Base-by-base conservation (phyloP, 805 yeast genomes). In the Barnettozyma vustinii region DNA sequence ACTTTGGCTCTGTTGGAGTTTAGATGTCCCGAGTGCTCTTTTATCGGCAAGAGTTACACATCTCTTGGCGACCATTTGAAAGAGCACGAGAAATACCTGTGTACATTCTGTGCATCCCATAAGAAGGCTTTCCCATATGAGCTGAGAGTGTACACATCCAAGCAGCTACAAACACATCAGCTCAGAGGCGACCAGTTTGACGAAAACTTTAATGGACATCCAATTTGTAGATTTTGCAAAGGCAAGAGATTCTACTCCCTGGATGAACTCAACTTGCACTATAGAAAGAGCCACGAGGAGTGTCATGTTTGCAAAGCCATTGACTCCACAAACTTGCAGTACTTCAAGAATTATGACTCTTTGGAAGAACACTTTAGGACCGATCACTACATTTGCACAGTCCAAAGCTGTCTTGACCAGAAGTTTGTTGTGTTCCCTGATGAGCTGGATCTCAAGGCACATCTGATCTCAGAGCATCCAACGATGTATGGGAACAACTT, bases 381-480 rank as follows among this genome's bases (percentile, higher is more conserved):
- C 4, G 80, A 75, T 39, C 99, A 94, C 66, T 88, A 72, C 65
- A 80, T 81, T 15, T 94, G 99, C 68, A 73, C 76, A 30, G 84
- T 86, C 18, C 87, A 79, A 43, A 60, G 76, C 12, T 94, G 99
- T 68, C 66, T 91, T 43, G 98, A 91, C 48, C 82, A 86, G 65
- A 87, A 87, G 63, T 92, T 94, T 68, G 94, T 94, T 20, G 99
- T 92, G 1, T 94, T 94, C 63, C 77, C 83, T 20, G 92, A 89
- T 53, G 94, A 87, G 46, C 66, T 90, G 48, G 97, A 90, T 56
- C 72, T 94, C 47, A 84, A 86, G 47, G 91, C 95, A 1, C 99
- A 94, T 66, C 83, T 89, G 81, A 67, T 89, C 42, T 79, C 81
- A 54, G 92, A 85, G 57, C 99, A 94, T 41, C 81, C 86, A 2